phyloP scores from a whole-genome alignment of 768 basidiomycete genomes.

The Pleurotus tuber-regium region DNA sequence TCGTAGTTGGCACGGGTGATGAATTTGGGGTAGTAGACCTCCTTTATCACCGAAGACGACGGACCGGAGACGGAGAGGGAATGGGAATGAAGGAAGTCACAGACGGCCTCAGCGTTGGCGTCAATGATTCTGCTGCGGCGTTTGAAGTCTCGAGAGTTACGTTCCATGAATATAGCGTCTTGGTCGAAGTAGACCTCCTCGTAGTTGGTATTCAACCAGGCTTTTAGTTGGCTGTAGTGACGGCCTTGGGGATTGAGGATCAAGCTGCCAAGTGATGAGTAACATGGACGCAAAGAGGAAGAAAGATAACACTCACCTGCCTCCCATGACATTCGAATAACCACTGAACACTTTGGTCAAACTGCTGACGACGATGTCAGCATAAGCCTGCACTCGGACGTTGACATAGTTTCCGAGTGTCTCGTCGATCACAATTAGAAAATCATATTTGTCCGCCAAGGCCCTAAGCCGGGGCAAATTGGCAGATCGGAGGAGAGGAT shows the following conservation, averaged over 20 bases:
- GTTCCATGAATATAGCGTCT: conserved; percentile 79
- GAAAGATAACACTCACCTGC: conserved; percentile 47
- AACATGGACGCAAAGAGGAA: neutral
- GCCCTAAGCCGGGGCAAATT: conserved; percentile 53
- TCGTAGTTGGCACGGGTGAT: conserved; percentile 53
- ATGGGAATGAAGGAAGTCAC: conserved; percentile 52
- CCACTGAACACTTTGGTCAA: conserved; percentile 80
- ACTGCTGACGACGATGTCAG: conserved; percentile 72
- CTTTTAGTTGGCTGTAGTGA: conserved; percentile 52
- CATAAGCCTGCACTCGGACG: conserved; percentile 64
- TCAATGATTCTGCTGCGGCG: conserved; percentile 60
- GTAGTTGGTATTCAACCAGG: conserved; percentile 41
- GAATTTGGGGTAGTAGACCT: conserved; percentile 72
- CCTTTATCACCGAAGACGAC: conserved; percentile 43
- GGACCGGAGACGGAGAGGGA: conserved; percentile 22
- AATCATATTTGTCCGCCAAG: conserved; percentile 69
- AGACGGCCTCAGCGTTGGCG: conserved; percentile 62
- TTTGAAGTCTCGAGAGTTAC: conserved; percentile 75
- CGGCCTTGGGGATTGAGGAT: conserved; percentile 64
- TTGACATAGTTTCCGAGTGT: conserved; percentile 79
- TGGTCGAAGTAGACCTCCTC: conserved; percentile 71
- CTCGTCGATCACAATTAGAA: conserved; percentile 73
- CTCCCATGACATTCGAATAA: conserved; percentile 79
- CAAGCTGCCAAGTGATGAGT: conserved; percentile 38
- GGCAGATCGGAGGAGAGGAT: conserved; percentile 69